These are phyloP conservation scores for Batrachochytrium dendrobatidis DNA, from an alignment of 371 early-diverging fungal genomes.

Conservation along the genomic window DNA sequence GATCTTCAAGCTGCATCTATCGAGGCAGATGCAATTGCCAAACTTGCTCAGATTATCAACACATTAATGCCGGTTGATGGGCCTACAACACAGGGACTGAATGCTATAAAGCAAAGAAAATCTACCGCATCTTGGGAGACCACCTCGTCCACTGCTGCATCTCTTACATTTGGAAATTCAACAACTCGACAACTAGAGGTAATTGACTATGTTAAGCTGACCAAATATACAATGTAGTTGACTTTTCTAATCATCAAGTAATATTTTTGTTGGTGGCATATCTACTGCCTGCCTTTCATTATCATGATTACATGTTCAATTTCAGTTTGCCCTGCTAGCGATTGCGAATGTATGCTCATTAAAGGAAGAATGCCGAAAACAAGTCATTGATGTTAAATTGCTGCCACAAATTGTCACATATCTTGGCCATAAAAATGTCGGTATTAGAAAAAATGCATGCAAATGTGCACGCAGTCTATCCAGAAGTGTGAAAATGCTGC, in stretches of 20 bases:
- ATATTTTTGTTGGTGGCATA: not conserved
- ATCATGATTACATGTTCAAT: too few species aligned
- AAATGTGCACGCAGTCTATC: slow-evolving; percentile 70
- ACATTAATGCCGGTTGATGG: too few species aligned
- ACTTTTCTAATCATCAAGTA: too few species aligned
- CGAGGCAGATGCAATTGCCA: slow-evolving; percentile 69
- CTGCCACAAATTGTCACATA: slow-evolving; percentile 66
- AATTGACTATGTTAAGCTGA: too few species aligned
- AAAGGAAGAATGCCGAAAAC: slow-evolving; percentile 74
- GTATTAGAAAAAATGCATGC: slow-evolving; percentile 72
- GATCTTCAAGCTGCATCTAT: slow-evolving; percentile 71
- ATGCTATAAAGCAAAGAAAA: too few species aligned
- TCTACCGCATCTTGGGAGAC: too few species aligned
- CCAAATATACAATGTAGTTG: too few species aligned
- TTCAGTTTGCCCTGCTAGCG: slow-evolving; percentile 63
- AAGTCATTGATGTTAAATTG: slow-evolving; percentile 71
- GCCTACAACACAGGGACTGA: too few species aligned
- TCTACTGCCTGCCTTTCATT: too few species aligned
- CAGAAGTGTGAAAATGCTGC: slow-evolving; percentile 67
- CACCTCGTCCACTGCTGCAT: too few species aligned
- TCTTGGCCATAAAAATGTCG: slow-evolving; percentile 49
- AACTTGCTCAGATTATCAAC: slow-evolving; percentile 54
- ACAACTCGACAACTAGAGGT: too few species aligned
- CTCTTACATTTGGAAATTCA: too few species aligned
- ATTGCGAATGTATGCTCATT: slow-evolving; percentile 66